Conservation (phyloP, 805 yeast species). For the Suhomyces emberorum region DNA sequence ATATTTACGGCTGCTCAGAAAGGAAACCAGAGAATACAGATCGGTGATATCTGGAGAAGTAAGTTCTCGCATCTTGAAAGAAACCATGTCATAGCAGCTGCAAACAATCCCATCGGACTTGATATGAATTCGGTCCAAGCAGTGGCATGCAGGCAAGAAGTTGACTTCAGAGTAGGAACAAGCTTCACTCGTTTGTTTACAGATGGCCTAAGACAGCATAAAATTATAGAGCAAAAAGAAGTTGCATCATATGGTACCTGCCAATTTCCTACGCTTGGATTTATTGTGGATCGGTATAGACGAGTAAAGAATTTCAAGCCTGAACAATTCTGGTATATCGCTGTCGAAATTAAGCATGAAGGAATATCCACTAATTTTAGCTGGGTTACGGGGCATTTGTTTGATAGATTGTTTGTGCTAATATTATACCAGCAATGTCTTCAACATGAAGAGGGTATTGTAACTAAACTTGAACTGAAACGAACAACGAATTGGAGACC, state of each 20-base stretch:
- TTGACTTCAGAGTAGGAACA: slow-evolving; percentile 86
- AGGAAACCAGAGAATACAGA: slow-evolving; percentile 46
- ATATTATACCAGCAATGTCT: slow-evolving; percentile 69
- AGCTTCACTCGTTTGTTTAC: slow-evolving; percentile 84
- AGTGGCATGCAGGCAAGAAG: slow-evolving; percentile 78
- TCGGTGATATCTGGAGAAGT: slow-evolving; percentile 61
- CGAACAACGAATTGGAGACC: slow-evolving; percentile 82
- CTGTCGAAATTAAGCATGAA: slow-evolving; percentile 37
- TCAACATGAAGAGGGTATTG: slow-evolving; percentile 45
- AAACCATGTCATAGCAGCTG: slow-evolving; percentile 71
- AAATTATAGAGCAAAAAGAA: slow-evolving; percentile 32
- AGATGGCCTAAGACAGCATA: slow-evolving; percentile 38
- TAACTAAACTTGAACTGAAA: slow-evolving; percentile 48
- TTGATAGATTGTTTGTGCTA: slow-evolving; percentile 65
- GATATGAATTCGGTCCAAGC: slow-evolving; percentile 76
- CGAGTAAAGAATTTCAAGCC: slow-evolving; percentile 68
- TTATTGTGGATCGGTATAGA: slow-evolving; percentile 87
- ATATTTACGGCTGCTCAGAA: slow-evolving; percentile 65
- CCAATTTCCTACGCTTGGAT: slow-evolving; percentile 96
- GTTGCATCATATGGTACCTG: slow-evolving; percentile 83
- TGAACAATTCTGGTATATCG: slow-evolving; percentile 79
- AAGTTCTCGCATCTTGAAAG: slow-evolving; percentile 84
- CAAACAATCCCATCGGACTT: slow-evolving; percentile 58
- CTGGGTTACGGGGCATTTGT: slow-evolving; percentile 75
- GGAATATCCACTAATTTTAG: slow-evolving; percentile 35